phyloP scores from a whole-genome alignment of 768 basidiomycete genomes.

The Mycena haematopus region DNA sequence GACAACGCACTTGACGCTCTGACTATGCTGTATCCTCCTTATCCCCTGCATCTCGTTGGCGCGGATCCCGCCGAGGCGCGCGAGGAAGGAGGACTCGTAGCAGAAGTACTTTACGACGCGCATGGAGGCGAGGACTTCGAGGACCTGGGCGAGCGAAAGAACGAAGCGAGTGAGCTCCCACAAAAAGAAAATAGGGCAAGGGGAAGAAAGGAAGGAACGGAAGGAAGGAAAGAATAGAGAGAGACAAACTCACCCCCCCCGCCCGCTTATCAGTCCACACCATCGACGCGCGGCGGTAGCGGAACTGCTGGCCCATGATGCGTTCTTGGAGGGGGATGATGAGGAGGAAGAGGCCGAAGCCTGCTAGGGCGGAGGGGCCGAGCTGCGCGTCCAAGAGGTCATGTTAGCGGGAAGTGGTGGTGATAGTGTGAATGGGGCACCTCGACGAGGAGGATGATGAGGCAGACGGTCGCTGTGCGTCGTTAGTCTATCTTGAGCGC shows the following conservation, averaged over 20 bases:
- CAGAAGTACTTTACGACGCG: conserved; percentile 78
- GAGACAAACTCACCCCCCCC: conserved; percentile 47
- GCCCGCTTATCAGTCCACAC: conserved; percentile 68
- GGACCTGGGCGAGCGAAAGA: background rate
- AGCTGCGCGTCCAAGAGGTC: conserved; percentile 49
- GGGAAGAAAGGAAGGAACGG: background rate
- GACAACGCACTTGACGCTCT: conserved; percentile 62
- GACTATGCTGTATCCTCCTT: conserved; percentile 60
- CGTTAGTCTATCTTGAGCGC: too few species aligned
- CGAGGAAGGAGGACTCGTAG: conserved; percentile 69
- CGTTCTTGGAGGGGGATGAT: conserved; percentile 68
- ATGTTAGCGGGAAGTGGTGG: too few species aligned
- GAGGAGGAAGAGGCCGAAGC: conserved; percentile 51
- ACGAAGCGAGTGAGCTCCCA: too few species aligned
- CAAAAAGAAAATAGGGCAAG: too few species aligned
- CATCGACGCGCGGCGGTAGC: conserved; percentile 58
- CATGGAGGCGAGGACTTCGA: conserved; percentile 54
- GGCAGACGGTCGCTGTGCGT: conserved; percentile 50
- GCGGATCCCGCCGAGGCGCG: conserved; percentile 61
- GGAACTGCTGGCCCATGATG: conserved; percentile 62
- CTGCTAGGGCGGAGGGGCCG: conserved; percentile 28
- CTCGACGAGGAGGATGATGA: conserved; percentile 59
- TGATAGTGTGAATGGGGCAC: too few species aligned
- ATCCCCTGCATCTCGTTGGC: conserved; percentile 61
- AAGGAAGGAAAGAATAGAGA: conserved; percentile 32